Evolutionary conservation across 2,329 filamentous ascomycete species (phyloP), one percentile per base, ranked within the genome.

Genomic region (Laburnicola sp.): DNA sequence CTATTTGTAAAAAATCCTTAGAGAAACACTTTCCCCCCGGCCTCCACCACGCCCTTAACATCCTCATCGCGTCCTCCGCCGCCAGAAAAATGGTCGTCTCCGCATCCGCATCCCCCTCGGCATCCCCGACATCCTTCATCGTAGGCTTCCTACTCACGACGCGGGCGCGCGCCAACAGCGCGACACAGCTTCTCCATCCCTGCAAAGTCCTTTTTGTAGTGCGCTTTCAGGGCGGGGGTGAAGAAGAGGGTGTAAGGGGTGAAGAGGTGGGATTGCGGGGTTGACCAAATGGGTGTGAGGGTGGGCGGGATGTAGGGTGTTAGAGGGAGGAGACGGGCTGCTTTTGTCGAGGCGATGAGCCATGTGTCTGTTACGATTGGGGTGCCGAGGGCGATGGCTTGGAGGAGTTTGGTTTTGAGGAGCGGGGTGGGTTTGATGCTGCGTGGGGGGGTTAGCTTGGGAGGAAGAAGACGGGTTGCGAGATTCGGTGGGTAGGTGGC

Each of bases 171-270:
- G 2, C 78, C 77, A 6, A 70, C 70, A 3, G 68, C 66, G 30
- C 63, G 65, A 21, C 65, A 69, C 0, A 79, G 65, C 3, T 66
- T 57, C 30, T 72, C 64, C 4, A 80, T 67, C n/a, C 75, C 72
- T 1, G 57, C 48, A 53, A 75, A 78, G 2, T 32, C 26, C 6
- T 45, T 56, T 26, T 55, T 50, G 50, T 71, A 69, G 3, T 64
- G 59, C 21, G 60, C 62, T 32, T 69, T 69, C 11, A 76, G 63
- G 2, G 69, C 61, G 7, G 69, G 69, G 0, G 79, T 80, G 62
- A 81, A 75, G 58, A 78, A 81, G 25, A 82, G 68, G 5, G 71
- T 75, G 56, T 76, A 78, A 51, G 76, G 76, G 1, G 69, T 51
- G 61, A 84, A 82, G 0, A 82, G 75, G 48, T 77, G 54, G 6